A percentile compares a stretch with the other conserved stretches of the same genome.
phyloP scores from a whole-genome alignment of 2,329 filamentous ascomycete species.

The Penicillium sp. region DNA sequence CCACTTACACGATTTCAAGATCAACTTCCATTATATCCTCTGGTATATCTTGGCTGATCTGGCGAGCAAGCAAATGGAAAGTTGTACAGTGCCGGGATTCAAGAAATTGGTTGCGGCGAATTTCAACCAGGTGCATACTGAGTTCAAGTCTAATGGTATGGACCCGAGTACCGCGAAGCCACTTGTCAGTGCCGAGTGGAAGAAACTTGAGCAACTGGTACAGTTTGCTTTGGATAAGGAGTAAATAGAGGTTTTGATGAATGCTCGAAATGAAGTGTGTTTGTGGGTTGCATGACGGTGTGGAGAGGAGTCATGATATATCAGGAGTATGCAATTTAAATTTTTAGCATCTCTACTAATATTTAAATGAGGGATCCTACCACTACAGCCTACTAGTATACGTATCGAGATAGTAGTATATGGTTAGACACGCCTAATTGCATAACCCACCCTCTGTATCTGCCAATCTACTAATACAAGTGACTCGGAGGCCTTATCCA shows the following conservation, averaged over 20 bases:
- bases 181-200: constrained; percentile 48
- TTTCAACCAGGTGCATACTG: constrained; percentile 32
- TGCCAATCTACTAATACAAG: no score
- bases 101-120: constrained; percentile 29
- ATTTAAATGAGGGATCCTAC: no score
- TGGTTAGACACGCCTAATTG: no score
- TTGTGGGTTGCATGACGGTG: neutral
- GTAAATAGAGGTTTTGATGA: neutral
- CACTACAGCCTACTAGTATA: no score
- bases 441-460: no score
- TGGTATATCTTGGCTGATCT: constrained; percentile 40
- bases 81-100: constrained; percentile 37
- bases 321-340: no score
- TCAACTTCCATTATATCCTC: constrained; percentile 38
- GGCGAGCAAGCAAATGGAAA: constrained; percentile 26
- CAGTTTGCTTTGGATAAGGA: constrained; percentile 32
- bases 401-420: no score
- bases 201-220: constrained; percentile 51
- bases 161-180: constrained; percentile 29
- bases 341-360: no score
- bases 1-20: constrained; percentile 24
- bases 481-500: no score
- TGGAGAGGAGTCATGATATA: no score
- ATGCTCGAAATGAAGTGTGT: neutral
- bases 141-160: constrained; percentile 31